These are phyloP conservation scores for Schizosaccharomyces versatilis DNA, from an alignment of 1,139 yeast species.

Conservation along the genomic window DNA sequence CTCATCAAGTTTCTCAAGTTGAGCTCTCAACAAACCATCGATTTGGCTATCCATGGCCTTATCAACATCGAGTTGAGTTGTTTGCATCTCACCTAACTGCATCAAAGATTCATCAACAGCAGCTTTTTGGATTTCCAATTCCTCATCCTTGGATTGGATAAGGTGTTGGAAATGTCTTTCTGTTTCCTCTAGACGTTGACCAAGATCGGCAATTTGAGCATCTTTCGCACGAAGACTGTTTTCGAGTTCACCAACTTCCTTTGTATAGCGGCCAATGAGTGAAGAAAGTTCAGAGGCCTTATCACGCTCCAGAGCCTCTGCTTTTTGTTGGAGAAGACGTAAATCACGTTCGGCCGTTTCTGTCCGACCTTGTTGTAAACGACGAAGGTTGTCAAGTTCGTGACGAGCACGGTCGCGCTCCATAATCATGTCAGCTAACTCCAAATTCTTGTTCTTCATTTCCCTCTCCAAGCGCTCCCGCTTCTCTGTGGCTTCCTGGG, in stretches of 20 bases:
- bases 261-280: slow-evolving; percentile 41
- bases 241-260: slow-evolving; percentile 22
- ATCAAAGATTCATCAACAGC: slow-evolving; percentile 45
- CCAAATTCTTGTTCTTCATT: slow-evolving; percentile 63
- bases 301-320: slow-evolving; percentile 41
- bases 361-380: slow-evolving; percentile 42
- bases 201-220: slow-evolving; percentile 18
- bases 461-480: slow-evolving; percentile 71
- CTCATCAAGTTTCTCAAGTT: slow-evolving; percentile 29
- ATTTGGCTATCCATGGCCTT: slow-evolving; percentile 39
- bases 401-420: slow-evolving; percentile 78
- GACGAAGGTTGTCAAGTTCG: slow-evolving; percentile 54
- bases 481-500: slow-evolving; percentile 74
- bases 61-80: slow-evolving; percentile 26
- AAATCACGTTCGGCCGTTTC: slow-evolving; percentile 47
- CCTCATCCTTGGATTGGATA: slow-evolving; percentile 51
- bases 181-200: slow-evolving; percentile 15
- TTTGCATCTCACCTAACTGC: slow-evolving; percentile 31
- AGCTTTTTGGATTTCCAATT: slow-evolving; percentile 35
- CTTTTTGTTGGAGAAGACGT: slow-evolving; percentile 37
- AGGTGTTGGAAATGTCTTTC: slow-evolving; percentile 25
- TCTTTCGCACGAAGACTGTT: slow-evolving; percentile 21
- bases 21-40: slow-evolving; percentile 31
- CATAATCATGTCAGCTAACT: slow-evolving; percentile 68
- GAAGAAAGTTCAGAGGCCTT: slow-evolving; percentile 46